These are phyloP conservation scores for Acanthochlamys bracteata DNA, from an alignment of 106 monocot genomes.

Conservation along the genomic window DNA sequence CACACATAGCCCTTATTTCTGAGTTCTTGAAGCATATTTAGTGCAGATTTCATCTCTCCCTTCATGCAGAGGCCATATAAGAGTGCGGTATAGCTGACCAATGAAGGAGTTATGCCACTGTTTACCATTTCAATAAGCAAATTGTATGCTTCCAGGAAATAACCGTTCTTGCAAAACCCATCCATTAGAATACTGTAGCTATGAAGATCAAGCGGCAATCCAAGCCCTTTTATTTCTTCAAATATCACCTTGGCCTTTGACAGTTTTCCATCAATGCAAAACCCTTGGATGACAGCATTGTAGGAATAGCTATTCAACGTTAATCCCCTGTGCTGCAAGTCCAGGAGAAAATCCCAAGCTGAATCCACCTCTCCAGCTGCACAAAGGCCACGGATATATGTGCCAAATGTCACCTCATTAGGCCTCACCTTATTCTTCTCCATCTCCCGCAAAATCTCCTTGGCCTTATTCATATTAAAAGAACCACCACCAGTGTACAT, in stretches of 20 bases:
- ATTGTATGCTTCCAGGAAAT: slow-evolving; percentile 3
- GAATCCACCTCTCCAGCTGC: slow-evolving; percentile 9
- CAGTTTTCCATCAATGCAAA: slow-evolving; percentile 8
- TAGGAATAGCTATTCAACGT: slow-evolving; percentile 16
- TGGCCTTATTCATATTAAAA: slow-evolving; percentile 9
- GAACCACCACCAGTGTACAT: slow-evolving; percentile 4
- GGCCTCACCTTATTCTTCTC: slow-evolving; percentile 12
- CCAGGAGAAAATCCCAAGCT: slow-evolving; percentile 14
- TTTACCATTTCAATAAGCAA: slow-evolving; percentile 17
- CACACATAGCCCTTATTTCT: background rate
- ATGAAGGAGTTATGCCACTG: slow-evolving; percentile 9
- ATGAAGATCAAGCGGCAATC: slow-evolving; percentile 7
- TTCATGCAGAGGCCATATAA: slow-evolving; percentile 12
- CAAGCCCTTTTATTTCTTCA: slow-evolving; percentile 7
- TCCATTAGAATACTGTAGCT: slow-evolving; percentile 29
- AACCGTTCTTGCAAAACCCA: slow-evolving; percentile 20
- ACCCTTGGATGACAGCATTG: slow-evolving; percentile 24
- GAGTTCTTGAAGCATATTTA: slow-evolving; percentile 12
- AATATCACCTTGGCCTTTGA: slow-evolving; percentile 6
- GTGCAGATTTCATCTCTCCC: slow-evolving; percentile 9
- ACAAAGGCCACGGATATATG: slow-evolving; percentile 27
- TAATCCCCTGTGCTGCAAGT: background rate
- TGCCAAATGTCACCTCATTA: slow-evolving; percentile 16
- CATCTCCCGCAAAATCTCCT: slow-evolving; percentile 18
- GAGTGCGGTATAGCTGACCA: slow-evolving; percentile 20